A percentile compares a stretch with the other conserved stretches of the same genome.
Evolutionary conservation across 352 stramenopile genomes (phyloP).

Genomic region (Phytophthora pluvialis): DNA sequence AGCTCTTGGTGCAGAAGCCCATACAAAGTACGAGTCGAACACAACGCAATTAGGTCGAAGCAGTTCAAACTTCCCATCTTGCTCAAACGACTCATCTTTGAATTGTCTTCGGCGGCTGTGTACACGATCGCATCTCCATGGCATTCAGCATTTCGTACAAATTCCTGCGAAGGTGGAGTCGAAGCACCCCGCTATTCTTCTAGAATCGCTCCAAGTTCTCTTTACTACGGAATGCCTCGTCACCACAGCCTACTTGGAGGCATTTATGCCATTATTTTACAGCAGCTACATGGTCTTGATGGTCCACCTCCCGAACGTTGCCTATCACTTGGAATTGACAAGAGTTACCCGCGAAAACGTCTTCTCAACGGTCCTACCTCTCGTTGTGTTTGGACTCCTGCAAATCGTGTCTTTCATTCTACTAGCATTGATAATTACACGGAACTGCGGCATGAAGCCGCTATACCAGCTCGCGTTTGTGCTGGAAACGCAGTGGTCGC

Average conservation of each 20-base stretch:
- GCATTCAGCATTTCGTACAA: background rate
- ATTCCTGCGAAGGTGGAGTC: background rate
- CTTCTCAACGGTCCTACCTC: background rate
- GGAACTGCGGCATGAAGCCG: background rate
- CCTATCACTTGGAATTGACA: slow-evolving; percentile 14
- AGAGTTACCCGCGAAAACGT: slow-evolving; percentile 7
- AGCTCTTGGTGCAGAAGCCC: background rate
- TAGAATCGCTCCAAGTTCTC: slow-evolving; percentile 2
- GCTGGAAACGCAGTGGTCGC: slow-evolving; percentile 7
- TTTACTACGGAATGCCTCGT: slow-evolving; percentile 18
- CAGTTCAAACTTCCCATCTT: background rate
- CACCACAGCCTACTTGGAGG: slow-evolving; percentile 10
- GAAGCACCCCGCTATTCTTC: background rate
- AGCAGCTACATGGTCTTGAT: slow-evolving; percentile 11
- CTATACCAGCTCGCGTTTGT: slow-evolving; percentile 12
- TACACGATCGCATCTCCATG: background rate
- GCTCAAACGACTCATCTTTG: background rate
- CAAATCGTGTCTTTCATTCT: slow-evolving; percentile 3
- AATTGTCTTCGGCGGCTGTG: background rate
- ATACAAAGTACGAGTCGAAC: background rate
- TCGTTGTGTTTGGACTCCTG: slow-evolving; percentile 7
- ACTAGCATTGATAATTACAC: slow-evolving; percentile 2
- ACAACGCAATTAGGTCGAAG: background rate
- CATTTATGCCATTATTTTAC: slow-evolving; percentile 18
- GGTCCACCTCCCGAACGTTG: slow-evolving; percentile 3